These are phyloP conservation scores for Albifimbria verrucaria DNA, from an alignment of 2,329 filamentous ascomycete species.

Conservation along the genomic window DNA sequence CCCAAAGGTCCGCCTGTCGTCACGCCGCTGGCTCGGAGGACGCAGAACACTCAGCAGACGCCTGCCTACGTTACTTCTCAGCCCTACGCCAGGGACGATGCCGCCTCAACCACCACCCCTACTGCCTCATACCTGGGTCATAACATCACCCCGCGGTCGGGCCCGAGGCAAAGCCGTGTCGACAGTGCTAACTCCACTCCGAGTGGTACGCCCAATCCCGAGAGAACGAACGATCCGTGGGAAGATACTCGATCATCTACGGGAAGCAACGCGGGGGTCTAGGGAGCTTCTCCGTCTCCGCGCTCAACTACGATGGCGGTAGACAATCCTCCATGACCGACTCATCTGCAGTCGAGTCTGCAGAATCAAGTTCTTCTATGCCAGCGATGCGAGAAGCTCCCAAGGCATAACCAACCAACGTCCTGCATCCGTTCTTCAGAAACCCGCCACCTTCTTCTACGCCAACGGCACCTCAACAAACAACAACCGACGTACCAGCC, in stretches of 20 bases:
- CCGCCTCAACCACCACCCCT: constrained; percentile 38
- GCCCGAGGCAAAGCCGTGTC: constrained; percentile 66
- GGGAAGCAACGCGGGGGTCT: background rate
- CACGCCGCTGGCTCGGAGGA: constrained; percentile 40
- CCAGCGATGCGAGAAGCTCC: constrained; percentile 65
- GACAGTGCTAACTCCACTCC: constrained; percentile 68
- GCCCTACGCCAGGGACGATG: constrained; percentile 40
- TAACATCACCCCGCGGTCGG: constrained; percentile 78
- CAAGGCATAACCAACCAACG: constrained; percentile 30
- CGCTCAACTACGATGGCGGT: constrained; percentile 25
- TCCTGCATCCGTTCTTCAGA: constrained; percentile 37
- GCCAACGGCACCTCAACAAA: constrained; percentile 45
- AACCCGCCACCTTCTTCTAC: constrained; percentile 53
- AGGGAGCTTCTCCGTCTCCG: constrained; percentile 21
- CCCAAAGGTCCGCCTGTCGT: constrained; percentile 34
- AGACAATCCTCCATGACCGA: constrained; percentile 18
- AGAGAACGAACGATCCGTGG: constrained; percentile 39
- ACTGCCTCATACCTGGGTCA: constrained; percentile 55
- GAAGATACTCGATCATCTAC: constrained; percentile 23
- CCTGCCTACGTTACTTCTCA: constrained; percentile 7
- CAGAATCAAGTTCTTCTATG: constrained; percentile 80
- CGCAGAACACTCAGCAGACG: constrained; percentile 13
- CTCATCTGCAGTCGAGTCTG: constrained; percentile 20
- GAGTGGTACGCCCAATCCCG: constrained; percentile 52
- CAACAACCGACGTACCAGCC: constrained; percentile 32